Conservation (phyloP, 106 monocot genomes). For the Platanthera guangdongensis region DNA sequence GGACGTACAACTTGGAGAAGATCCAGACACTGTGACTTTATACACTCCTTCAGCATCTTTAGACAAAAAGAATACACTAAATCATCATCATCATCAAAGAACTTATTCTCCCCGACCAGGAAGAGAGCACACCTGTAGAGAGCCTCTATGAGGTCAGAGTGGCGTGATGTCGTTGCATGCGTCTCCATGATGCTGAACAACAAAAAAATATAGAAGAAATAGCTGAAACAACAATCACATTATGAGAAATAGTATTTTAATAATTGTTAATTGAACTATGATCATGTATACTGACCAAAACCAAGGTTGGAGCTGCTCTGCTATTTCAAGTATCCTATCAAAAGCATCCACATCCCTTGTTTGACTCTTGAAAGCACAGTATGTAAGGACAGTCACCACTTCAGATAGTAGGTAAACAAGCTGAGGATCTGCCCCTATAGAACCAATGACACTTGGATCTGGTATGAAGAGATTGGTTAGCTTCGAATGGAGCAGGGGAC, state of each 20-base stretch:
- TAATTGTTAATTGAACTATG: neutral
- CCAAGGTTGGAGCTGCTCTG: conserved; percentile 46
- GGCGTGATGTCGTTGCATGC: conserved; percentile 28
- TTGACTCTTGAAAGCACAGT: conserved; percentile 34
- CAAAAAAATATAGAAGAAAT: neutral
- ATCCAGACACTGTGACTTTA: conserved; percentile 23
- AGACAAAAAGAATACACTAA: conserved; percentile 47
- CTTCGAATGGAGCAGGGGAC: neutral
- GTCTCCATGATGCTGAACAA: conserved; percentile 36
- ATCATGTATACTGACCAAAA: conserved; percentile 25
- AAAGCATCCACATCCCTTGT: conserved; percentile 25
- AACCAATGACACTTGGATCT: conserved; percentile 11
- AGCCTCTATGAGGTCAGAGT: conserved; percentile 23
- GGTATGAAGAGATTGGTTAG: conserved; percentile 14
- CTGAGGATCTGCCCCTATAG: conserved; percentile 27
- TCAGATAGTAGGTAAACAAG: conserved; percentile 22
- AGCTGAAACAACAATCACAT: neutral
- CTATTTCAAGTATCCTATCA: conserved; percentile 25
- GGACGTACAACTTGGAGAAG: conserved; percentile 27
- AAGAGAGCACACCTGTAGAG: conserved; percentile 46
- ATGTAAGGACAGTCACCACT: conserved; percentile 21
- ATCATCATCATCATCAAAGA: conserved; percentile 26
- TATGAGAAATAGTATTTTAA: neutral
- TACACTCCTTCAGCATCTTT: conserved; percentile 24
- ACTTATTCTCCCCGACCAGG: conserved; percentile 24